A percentile compares a stretch with the other conserved stretches of the same genome.
These are phyloP conservation scores for Phytopythium vexans DNA, from an alignment of 352 stramenopile species.

Conservation along the genomic window DNA sequence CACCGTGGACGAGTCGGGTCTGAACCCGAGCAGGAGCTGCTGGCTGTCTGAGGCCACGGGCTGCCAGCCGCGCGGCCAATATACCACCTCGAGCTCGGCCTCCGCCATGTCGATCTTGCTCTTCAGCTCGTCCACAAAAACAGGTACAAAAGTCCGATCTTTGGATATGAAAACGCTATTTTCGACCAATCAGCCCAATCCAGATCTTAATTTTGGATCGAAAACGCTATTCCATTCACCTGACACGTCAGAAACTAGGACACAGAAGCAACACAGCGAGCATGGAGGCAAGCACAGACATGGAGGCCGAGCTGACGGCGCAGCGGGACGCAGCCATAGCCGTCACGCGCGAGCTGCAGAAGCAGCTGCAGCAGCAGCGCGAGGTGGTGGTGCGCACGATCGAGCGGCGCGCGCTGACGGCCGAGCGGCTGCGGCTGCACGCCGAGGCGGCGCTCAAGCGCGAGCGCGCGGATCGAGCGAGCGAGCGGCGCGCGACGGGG, in stretches of 20 bases:
- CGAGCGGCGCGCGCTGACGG: constrained; percentile 65
- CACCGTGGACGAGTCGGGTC: constrained; percentile 10
- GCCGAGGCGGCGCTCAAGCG: constrained; percentile 53
- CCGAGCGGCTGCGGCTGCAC: constrained; percentile 63
- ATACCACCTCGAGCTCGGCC: constrained; percentile 23
- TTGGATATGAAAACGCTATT: no score
- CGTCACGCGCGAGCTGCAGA: constrained; percentile 71
- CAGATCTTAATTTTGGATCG: no score
- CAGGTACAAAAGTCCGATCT: not conserved
- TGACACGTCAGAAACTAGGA: no score
- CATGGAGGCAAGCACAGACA: constrained; percentile 2
- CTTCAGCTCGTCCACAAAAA: not conserved
- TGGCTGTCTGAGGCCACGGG: not conserved
- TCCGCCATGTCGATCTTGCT: constrained; percentile 6
- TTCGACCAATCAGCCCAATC: no score
- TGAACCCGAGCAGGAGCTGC: constrained; percentile 17
- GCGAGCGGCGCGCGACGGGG: constrained; percentile 40
- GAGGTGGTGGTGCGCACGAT: constrained; percentile 49
- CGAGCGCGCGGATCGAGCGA: constrained; percentile 40
- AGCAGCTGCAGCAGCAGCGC: constrained; percentile 48
- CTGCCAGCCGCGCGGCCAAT: constrained; percentile 38
- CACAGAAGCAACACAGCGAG: no score
- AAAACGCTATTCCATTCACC: no score
- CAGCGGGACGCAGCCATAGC: constrained; percentile 75
- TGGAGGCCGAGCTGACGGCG: constrained; percentile 73